Evolutionary conservation across 306 rosid genomes (phyloP).

Genomic region (Casuarina cunninghamiana): DNA sequence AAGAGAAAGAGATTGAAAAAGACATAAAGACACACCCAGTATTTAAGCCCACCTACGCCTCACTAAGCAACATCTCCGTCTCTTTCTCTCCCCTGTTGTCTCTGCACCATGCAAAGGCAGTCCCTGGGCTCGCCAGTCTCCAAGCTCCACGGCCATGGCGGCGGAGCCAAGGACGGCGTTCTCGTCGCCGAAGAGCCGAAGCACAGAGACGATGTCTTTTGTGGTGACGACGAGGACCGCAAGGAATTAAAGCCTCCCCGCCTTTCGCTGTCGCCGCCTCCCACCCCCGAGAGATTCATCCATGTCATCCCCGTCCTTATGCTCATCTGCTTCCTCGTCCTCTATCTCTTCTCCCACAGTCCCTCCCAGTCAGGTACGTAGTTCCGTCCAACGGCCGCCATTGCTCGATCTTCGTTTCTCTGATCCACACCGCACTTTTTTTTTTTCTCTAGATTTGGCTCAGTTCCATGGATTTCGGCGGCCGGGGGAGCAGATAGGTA

Average conservation of each 20-base stretch:
- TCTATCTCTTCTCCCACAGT: constrained; percentile 82
- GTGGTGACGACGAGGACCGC: constrained; percentile 26
- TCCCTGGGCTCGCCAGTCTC: constrained; percentile 82
- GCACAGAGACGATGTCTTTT: constrained; percentile 35
- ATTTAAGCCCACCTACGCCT: not conserved
- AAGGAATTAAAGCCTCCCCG: constrained; percentile 63
- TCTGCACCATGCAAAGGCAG: constrained; percentile 81
- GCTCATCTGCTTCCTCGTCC: constrained; percentile 80
- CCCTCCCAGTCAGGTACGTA: constrained; percentile 80
- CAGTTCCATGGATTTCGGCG: constrained; percentile 56
- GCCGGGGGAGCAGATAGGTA: constrained; percentile 40
- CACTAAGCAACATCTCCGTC: not conserved
- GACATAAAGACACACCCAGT: not conserved
- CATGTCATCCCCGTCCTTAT: constrained; percentile 92
- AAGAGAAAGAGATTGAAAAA: not conserved
- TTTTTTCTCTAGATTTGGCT: constrained; percentile 55
- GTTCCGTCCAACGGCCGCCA: not conserved
- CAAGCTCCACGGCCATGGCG: constrained; percentile 69
- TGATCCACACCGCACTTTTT: not conserved
- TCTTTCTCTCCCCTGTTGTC: constrained; percentile 21
- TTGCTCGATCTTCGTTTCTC: no score
- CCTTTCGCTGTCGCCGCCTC: constrained; percentile 49
- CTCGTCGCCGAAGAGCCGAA: constrained; percentile 31
- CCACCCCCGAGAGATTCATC: constrained; percentile 57
- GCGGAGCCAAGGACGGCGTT: constrained; percentile 39